phyloP scores from a whole-genome alignment of 2,329 filamentous ascomycete species.

The Fusarium poae region DNA sequence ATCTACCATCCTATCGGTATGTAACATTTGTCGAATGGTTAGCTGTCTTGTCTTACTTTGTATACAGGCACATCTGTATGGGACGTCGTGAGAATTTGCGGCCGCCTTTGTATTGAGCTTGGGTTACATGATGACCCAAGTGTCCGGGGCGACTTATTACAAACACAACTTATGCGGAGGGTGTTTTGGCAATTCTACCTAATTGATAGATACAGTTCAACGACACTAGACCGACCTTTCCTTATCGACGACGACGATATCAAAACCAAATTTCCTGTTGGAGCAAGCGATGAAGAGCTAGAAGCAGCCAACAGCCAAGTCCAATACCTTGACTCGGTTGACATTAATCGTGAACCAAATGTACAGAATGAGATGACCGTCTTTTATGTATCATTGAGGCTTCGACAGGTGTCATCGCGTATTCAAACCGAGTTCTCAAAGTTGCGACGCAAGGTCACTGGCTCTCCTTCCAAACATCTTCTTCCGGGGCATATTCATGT shows the following conservation, averaged over 20 bases:
- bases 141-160: constrained; percentile 1
- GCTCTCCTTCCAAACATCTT: constrained; percentile 3
- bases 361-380: constrained; percentile 41
- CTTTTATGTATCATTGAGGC: constrained; percentile 55
- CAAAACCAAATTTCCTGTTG: constrained; percentile 22
- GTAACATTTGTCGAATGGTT: rapidly evolving
- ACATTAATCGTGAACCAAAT: background rate
- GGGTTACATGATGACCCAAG: constrained; percentile 15
- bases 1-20: constrained; percentile 43
- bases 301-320: background rate
- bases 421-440: constrained; percentile 52
- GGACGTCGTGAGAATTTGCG: constrained; percentile 35
- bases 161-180: constrained; percentile 31
- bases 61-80: constrained; percentile 34
- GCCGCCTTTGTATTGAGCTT: constrained; percentile 39
- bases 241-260: constrained; percentile 39
- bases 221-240: constrained; percentile 29
- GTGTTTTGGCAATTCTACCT: constrained; percentile 46
- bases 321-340: background rate
- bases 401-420: constrained; percentile 58
- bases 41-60: too few species aligned
- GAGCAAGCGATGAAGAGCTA: constrained; percentile 34
- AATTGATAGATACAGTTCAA: constrained; percentile 40
- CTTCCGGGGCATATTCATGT: constrained; percentile 44
- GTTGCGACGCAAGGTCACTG: background rate